Conservation (phyloP, 2,329 filamentous ascomycete genomes). For the Bipolaris victoriae region DNA sequence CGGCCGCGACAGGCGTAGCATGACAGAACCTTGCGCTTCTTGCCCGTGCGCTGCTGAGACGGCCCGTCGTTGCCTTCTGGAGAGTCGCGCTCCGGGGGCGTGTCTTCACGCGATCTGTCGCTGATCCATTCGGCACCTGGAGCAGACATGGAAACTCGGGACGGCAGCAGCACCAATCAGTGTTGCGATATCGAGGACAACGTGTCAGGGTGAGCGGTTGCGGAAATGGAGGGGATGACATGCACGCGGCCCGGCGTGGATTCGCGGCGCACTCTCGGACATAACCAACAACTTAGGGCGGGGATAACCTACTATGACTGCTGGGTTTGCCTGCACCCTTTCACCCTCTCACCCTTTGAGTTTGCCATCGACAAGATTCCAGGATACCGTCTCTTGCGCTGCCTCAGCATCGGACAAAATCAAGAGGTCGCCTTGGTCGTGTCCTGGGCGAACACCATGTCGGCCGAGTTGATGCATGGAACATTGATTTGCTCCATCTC, state of each 20-base stretch:
- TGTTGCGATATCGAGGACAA: conserved; percentile 4
- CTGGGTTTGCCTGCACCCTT: neutral
- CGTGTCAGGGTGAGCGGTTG: conserved; percentile 35
- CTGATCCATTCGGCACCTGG: conserved; percentile 28
- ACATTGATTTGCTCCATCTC: neutral
- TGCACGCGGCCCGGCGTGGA: neutral
- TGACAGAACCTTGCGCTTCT: conserved; percentile 55
- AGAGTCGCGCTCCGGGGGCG: conserved; percentile 32
- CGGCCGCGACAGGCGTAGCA: conserved; percentile 55
- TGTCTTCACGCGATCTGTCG: conserved; percentile 39
- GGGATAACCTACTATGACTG: neutral
- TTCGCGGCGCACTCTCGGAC: neutral
- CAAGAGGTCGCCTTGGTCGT: neutral
- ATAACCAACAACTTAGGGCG: conserved; percentile 6
- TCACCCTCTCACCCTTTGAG: neutral
- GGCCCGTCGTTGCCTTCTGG: conserved; percentile 33
- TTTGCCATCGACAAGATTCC: neutral
- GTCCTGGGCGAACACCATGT: neutral
- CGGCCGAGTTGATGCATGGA: neutral
- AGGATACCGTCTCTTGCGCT: neutral
- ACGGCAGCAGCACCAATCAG: neutral
- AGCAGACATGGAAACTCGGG: conserved; percentile 33
- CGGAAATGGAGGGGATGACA: conserved; percentile 17
- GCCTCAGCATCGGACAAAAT: neutral
- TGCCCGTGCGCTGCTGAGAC: conserved; percentile 49